A percentile compares a stretch with the other conserved stretches of the same genome.
Conservation (phyloP, 805 yeast genomes). For the Blastobotrys americana region DNA sequence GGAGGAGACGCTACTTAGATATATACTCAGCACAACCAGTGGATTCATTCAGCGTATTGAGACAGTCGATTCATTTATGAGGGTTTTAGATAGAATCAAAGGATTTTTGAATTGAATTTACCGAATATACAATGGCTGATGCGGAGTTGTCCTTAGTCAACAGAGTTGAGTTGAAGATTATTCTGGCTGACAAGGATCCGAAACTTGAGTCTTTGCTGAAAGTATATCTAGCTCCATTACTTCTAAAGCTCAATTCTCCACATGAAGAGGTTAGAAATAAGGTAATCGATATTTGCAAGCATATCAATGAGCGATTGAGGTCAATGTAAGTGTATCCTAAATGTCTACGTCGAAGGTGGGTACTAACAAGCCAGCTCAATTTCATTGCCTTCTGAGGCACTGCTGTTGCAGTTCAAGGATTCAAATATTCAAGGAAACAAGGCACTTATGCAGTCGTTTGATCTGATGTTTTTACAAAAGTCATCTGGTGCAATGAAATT, state of each 20-base stretch:
- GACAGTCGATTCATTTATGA: too few species aligned
- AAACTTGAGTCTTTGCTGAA: conserved; percentile 56
- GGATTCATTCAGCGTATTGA: too few species aligned
- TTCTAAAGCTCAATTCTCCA: conserved; percentile 70
- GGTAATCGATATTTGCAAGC: conserved; percentile 58
- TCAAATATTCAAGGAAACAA: conserved; percentile 36
- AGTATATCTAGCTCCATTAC: conserved; percentile 65
- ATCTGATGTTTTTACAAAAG: conserved; percentile 55
- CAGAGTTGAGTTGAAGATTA: conserved; percentile 75
- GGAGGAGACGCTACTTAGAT: too few species aligned
- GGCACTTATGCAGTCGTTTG: conserved; percentile 16
- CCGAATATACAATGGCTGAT: conserved; percentile 18
- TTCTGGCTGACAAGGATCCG: conserved; percentile 60
- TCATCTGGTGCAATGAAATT: conserved; percentile 37
- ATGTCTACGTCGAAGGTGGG: too few species aligned
- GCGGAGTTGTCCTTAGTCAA: conserved; percentile 29
- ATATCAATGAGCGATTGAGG: conserved; percentile 60
- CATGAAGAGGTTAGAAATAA: conserved; percentile 58
- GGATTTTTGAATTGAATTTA: too few species aligned
- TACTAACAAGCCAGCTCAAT: conserved; percentile 28
- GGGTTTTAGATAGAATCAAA: too few species aligned
- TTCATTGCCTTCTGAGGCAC: conserved; percentile 55
- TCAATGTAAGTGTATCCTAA: conserved; percentile 26
- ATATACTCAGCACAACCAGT: too few species aligned
- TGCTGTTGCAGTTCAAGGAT: conserved; percentile 54